Conservation (phyloP, 2,329 filamentous ascomycete species). For the Dactylellina leptospora region DNA sequence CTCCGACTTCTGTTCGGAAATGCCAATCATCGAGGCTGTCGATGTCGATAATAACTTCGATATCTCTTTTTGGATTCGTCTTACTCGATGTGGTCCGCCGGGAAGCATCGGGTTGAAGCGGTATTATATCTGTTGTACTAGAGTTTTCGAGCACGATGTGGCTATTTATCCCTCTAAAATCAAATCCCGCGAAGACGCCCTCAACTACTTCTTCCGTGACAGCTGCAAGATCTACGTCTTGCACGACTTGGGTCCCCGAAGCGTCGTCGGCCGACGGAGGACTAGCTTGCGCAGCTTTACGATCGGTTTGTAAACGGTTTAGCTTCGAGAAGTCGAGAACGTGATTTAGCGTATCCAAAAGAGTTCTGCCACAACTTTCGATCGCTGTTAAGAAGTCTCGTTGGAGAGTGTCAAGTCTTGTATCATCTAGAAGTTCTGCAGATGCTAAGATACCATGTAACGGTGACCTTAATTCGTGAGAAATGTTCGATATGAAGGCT, state of each 20-base stretch:
- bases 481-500: slow-evolving; percentile 69
- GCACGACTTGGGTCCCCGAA: slow-evolving; percentile 54
- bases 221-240: slow-evolving; percentile 60
- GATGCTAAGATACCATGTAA: slow-evolving; percentile 70
- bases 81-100: slow-evolving; percentile 30
- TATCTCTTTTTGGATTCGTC: slow-evolving; percentile 56
- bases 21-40: slow-evolving; percentile 64
- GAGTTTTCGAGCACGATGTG: slow-evolving; percentile 29
- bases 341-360: slow-evolving; percentile 67
- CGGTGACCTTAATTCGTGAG: slow-evolving; percentile 70
- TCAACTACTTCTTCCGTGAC: slow-evolving; percentile 65
- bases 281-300: slow-evolving; percentile 17
- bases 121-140: slow-evolving; percentile 54
- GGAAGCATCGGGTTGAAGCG: slow-evolving; percentile 27
- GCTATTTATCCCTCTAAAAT: slow-evolving; percentile 58
- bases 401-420: slow-evolving; percentile 63
- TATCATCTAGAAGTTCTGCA: slow-evolving; percentile 67
- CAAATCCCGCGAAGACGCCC: slow-evolving; percentile 64
- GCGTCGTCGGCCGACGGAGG: slow-evolving; percentile 26
- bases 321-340: slow-evolving; percentile 63
- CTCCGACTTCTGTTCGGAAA: slow-evolving; percentile 68
- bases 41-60: slow-evolving; percentile 67
- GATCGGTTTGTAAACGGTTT: slow-evolving; percentile 50
- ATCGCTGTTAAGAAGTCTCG: slow-evolving; percentile 64
- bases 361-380: slow-evolving; percentile 65